Conservation (phyloP, 176 grass and related monocot species). For the Elaeis guineensis region DNA sequence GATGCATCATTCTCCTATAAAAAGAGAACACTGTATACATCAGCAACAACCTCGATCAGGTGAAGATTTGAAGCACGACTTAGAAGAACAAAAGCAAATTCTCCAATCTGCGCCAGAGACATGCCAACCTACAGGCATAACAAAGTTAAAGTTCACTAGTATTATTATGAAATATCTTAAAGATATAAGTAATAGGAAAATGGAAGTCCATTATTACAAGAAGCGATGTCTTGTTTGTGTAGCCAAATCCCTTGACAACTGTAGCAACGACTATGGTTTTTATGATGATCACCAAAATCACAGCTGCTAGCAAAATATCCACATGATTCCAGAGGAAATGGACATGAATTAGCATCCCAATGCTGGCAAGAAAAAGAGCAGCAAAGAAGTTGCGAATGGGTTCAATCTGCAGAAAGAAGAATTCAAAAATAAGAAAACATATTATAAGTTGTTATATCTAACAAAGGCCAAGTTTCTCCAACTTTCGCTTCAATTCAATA, state of each 20-base stretch:
- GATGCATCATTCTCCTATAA: no score
- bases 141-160: no score
- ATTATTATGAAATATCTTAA: no score
- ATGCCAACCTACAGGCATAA: constrained; percentile 62
- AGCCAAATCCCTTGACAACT: constrained; percentile 98
- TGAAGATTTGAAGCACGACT: constrained; percentile 99
- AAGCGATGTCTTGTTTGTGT: constrained; percentile 96
- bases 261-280: constrained; percentile 84
- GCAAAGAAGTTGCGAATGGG: constrained; percentile 98
- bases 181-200: neutral
- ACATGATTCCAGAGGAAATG: constrained; percentile 99
- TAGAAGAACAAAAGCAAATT: constrained; percentile 98
- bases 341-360: constrained; percentile 99
- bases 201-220: constrained; percentile 53
- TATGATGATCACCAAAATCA: constrained; percentile 90
- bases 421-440: constrained; percentile 79
- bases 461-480: no score
- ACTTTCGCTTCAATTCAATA: no score
- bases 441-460: neutral
- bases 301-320: constrained; percentile 96
- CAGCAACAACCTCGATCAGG: constrained; percentile 65
- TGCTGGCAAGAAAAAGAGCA: constrained; percentile 98
- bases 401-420: constrained; percentile 99
- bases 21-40: no score
- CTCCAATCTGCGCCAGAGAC: constrained; percentile 98